Percentiles rank a stretch among this genome's conserved stretches.
Conservation (phyloP, 2,329 filamentous ascomycete species). For the Gremmenia infestans region DNA sequence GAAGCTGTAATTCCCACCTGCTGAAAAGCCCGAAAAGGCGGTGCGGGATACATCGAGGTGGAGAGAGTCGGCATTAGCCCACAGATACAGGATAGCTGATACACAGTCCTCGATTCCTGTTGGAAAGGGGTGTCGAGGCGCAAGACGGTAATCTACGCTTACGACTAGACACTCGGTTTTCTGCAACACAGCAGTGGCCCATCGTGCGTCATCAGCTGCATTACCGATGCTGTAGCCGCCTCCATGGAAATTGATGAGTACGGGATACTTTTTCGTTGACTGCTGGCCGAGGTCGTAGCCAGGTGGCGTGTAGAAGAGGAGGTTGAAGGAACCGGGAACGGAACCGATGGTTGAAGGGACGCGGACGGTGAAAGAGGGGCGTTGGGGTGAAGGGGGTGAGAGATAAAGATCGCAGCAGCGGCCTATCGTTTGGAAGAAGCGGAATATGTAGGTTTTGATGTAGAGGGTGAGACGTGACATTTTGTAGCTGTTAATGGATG, state of each 20-base stretch:
- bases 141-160: conserved; percentile 59
- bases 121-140: conserved; percentile 57
- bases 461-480: conserved; percentile 15
- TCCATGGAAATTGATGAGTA: conserved; percentile 60
- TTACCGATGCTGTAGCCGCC: conserved; percentile 57
- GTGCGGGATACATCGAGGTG: conserved; percentile 25
- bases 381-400: conserved; percentile 13
- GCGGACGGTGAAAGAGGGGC: conserved; percentile 8
- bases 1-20: conserved; percentile 34
- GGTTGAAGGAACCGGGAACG: conserved; percentile 11
- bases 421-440: conserved; percentile 16
- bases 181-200: conserved; percentile 47
- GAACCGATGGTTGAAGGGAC: conserved; percentile 12
- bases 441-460: conserved; percentile 9
- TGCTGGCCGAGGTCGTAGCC: background rate
- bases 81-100: conserved; percentile 36
- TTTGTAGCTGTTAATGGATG: background rate
- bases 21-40: conserved; percentile 43
- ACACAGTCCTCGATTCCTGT: conserved; percentile 55
- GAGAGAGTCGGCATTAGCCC: conserved; percentile 16
- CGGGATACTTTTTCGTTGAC: conserved; percentile 30
- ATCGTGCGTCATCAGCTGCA: conserved; percentile 55
- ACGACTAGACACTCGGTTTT: conserved; percentile 48
- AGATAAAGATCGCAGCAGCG: conserved; percentile 18
- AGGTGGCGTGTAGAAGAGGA: conserved; percentile 18